phyloP scores from a whole-genome alignment of 768 basidiomycete genomes.

The Pleurotus sapidus region DNA sequence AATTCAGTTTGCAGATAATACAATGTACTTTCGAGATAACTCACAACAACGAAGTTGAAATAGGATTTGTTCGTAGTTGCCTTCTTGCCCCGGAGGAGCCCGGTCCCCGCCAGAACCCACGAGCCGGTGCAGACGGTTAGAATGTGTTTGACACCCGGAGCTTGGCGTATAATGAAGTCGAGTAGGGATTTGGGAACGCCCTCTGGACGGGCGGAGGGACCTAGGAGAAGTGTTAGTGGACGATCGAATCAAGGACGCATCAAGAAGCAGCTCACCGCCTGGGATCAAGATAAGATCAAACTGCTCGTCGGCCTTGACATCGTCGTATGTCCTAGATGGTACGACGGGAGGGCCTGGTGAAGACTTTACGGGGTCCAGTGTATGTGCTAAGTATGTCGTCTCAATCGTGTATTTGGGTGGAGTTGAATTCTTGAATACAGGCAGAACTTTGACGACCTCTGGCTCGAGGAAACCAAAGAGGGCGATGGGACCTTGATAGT shows the following conservation, averaged over 20 bases:
- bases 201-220: neutral
- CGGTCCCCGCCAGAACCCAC: conserved; percentile 23
- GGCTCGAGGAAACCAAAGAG: conserved; percentile 9
- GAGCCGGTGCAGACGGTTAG: conserved; percentile 25
- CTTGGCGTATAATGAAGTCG: conserved; percentile 16
- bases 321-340: neutral
- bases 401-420: neutral
- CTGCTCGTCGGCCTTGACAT: neutral
- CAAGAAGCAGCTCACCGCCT: neutral
- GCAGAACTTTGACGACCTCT: neutral
- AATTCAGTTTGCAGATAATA: neutral
- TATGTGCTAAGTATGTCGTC: conserved; percentile 15
- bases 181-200: neutral
- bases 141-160: conserved; percentile 18
- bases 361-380: conserved; percentile 15
- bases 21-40: neutral
- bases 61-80: conserved; percentile 30
- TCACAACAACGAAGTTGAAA: conserved; percentile 18
- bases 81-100: conserved; percentile 21
- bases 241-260: neutral
- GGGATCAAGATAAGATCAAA: neutral
- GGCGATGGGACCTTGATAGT: conserved; percentile 20
- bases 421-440: neutral
- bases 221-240: conserved; percentile 1
- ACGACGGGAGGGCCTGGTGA: conserved; percentile 12